Evolutionary conservation across 2,329 filamentous ascomycete species (phyloP).

Genomic region (Colletotrichum sp.): DNA sequence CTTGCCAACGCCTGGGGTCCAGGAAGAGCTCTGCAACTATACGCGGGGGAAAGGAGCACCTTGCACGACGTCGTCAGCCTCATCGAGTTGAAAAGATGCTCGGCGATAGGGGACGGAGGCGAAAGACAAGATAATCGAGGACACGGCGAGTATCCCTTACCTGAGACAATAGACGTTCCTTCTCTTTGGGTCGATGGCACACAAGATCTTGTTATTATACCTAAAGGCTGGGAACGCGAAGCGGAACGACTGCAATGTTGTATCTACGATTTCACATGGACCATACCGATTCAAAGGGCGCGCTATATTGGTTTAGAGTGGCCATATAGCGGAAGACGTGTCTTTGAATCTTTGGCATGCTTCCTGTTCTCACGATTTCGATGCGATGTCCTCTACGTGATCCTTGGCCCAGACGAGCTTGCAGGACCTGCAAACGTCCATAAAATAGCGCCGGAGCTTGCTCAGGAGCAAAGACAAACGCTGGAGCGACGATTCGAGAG

Average conservation of each 20-base stretch:
- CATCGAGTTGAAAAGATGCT: not conserved
- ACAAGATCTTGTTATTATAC: not conserved
- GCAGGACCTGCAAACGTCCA: rapidly evolving
- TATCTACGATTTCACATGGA: not conserved
- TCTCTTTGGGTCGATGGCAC: not conserved
- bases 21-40: not conserved
- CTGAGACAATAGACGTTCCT: not conserved
- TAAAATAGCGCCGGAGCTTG: not conserved
- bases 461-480: not conserved
- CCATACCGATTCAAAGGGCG: not conserved
- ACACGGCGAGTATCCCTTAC: not conserved
- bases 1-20: not conserved
- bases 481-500: not conserved
- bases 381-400: not conserved
- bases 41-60: not conserved
- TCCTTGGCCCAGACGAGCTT: not conserved
- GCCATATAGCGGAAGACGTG: not conserved
- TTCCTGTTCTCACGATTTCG: not conserved
- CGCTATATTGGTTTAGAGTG: not conserved
- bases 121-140: too few relatives aligned
- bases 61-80: not conserved
- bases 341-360: not conserved
- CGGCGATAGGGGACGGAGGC: rapidly evolving
- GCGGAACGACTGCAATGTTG: not conserved
- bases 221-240: not conserved